Conservation (phyloP, 768 basidiomycete species). For the Sistotremastrum niveocremeum region DNA sequence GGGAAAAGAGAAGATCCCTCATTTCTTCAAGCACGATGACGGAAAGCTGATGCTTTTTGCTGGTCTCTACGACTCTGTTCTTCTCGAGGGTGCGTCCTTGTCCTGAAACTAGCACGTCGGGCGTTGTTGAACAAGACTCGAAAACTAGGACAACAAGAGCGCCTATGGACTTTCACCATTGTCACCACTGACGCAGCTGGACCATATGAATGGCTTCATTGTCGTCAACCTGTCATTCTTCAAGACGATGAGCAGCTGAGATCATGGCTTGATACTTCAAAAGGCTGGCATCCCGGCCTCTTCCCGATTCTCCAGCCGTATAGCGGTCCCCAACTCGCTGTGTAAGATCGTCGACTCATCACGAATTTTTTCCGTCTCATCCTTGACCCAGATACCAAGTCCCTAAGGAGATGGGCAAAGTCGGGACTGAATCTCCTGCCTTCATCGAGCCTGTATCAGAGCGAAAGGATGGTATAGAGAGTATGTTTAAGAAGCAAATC, state of each 20-base stretch:
- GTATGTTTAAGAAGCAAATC: conserved; percentile 62
- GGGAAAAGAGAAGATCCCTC: conserved; percentile 64
- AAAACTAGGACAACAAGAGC: conserved; percentile 34
- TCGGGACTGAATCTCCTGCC: conserved; percentile 67
- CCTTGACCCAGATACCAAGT: conserved; percentile 57
- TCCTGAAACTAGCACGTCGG: neutral
- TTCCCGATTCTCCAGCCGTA: conserved; percentile 48
- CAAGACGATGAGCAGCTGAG: conserved; percentile 42
- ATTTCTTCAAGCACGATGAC: conserved; percentile 63
- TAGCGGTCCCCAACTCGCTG: conserved; percentile 29
- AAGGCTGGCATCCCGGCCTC: conserved; percentile 49
- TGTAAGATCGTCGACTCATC: conserved; percentile 15
- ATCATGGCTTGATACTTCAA: conserved; percentile 70
- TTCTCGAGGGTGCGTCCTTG: conserved; percentile 39
- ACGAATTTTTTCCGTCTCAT: neutral
- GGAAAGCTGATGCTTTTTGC: conserved; percentile 68
- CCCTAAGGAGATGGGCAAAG: conserved; percentile 81
- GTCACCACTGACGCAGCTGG: conserved; percentile 70
- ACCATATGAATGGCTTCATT: conserved; percentile 77
- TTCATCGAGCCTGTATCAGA: conserved; percentile 71
- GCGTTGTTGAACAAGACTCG: neutral
- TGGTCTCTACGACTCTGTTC: conserved; percentile 67
- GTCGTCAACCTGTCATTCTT: conserved; percentile 78
- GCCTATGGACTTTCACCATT: conserved; percentile 75
- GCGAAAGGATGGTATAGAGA: conserved; percentile 77